Conservation (phyloP, 2,329 filamentous ascomycete species). For the Berkeleyomyces rouxiae region DNA sequence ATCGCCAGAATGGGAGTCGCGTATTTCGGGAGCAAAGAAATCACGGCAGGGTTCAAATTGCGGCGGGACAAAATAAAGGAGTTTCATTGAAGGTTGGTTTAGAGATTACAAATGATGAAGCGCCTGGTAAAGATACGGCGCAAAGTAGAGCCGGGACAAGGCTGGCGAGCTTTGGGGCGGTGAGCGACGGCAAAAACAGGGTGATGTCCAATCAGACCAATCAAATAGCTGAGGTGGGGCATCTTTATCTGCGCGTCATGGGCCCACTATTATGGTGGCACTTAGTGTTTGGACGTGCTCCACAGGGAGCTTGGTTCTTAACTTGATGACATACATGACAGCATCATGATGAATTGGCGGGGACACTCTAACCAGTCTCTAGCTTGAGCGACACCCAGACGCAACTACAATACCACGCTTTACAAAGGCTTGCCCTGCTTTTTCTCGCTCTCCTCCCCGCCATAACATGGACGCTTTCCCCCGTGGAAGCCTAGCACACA, state of each 20-base stretch:
- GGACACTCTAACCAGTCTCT: not conserved
- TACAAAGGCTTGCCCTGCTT: not conserved
- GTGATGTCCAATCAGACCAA: not conserved
- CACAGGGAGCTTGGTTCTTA: not conserved
- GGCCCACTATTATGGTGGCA: not conserved
- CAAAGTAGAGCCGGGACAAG: not conserved
- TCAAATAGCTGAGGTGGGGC: constrained; percentile 5
- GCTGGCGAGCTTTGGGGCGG: constrained; percentile 6
- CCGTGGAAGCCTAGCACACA: constrained; percentile 64
- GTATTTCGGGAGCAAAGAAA: not conserved
- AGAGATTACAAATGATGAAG: not conserved
- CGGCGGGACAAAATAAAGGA: not conserved
- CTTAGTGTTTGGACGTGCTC: not conserved
- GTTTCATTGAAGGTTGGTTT: not conserved
- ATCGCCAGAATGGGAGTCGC: not conserved
- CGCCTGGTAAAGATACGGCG: not conserved
- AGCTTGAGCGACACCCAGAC: not conserved
- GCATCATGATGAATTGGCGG: constrained; percentile 3
- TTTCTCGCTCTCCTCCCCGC: not conserved
- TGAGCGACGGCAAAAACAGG: constrained; percentile 4
- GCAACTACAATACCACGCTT: not conserved
- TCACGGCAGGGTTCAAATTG: not conserved
- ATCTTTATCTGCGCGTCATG: constrained; percentile 10
- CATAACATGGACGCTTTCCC: constrained; percentile 62
- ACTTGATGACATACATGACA: not conserved